Percentiles rank a stretch among this genome's conserved stretches.
phyloP scores from a whole-genome alignment of 169 alveolate species.

The Plasmodium yoelii region DNA sequence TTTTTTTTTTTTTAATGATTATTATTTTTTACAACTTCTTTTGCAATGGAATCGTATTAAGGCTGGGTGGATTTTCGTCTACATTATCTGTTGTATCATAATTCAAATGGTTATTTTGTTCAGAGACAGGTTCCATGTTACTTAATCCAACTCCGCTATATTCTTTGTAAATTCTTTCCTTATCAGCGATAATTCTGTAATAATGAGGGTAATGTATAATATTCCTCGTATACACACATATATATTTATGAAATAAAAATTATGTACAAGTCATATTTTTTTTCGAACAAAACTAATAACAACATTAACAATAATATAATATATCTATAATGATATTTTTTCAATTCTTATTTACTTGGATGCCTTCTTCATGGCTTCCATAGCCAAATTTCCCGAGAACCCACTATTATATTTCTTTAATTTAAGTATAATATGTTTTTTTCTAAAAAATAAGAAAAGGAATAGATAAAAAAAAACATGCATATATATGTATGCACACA shows the following conservation, averaged over 20 bases:
- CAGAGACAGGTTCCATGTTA: not conserved
- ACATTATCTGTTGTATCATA: not conserved
- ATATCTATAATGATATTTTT: too few relatives aligned
- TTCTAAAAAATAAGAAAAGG: conserved; percentile 1
- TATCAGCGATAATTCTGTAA: conserved; percentile 55
- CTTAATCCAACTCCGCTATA: conserved; percentile 46
- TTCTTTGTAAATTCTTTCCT: conserved; percentile 48
- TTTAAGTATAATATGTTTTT: not conserved
- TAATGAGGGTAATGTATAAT: not conserved
- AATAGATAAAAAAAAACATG: not conserved
- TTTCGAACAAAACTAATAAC: too few relatives aligned
- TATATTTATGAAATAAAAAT: not conserved
- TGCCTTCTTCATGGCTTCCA: conserved; percentile 48
- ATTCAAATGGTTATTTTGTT: not conserved
- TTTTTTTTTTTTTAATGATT: conserved; percentile 1
- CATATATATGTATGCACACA: conserved; percentile 1
- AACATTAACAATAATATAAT: too few relatives aligned
- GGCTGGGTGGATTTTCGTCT: conserved; percentile 5
- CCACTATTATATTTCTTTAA: not conserved
- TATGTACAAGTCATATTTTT: too few relatives aligned
- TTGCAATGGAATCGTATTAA: not conserved
- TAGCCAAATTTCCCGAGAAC: conserved; percentile 29
- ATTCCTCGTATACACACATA: not conserved
- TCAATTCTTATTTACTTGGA: conserved; percentile 16
- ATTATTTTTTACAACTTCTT: conserved; percentile 28